Conservation (phyloP, 805 yeast species). For the Starmera quercuum region DNA sequence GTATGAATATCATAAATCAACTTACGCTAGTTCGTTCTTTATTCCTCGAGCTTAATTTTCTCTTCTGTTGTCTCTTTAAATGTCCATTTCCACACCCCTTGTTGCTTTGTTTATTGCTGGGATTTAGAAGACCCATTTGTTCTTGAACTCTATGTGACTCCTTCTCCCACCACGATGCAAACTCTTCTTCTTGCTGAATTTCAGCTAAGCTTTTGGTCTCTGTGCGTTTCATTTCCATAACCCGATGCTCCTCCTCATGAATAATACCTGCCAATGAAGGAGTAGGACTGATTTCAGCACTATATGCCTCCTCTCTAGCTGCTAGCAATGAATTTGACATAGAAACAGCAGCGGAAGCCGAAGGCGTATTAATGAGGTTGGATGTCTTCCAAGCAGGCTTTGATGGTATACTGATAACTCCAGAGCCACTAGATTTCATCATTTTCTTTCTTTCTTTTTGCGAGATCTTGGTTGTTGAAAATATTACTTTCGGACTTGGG, state of each 20-base stretch:
- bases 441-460: constrained; percentile 52
- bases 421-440: constrained; percentile 20
- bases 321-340: constrained; percentile 10
- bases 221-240: constrained; percentile 24
- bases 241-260: constrained; percentile 36
- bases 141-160: constrained; percentile 63
- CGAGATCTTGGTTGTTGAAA: constrained; percentile 24
- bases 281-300: not conserved
- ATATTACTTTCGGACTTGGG: constrained; percentile 9
- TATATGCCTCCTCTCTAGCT: constrained; percentile 13
- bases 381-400: too few species aligned
- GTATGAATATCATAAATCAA: too few species aligned
- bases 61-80: not conserved
- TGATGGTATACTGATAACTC: not conserved
- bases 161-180: constrained; percentile 82
- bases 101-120: too few species aligned
- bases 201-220: constrained; percentile 50
- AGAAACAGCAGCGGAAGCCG: too few species aligned
- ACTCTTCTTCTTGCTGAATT: constrained; percentile 73
- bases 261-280: constrained; percentile 37
- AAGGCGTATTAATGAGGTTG: too few species aligned
- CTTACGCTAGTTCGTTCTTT: constrained; percentile 2
- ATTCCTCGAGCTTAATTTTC: not conserved
- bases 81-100: not conserved
- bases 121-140: constrained; percentile 16